Evolutionary conservation across 2,329 filamentous ascomycete species (phyloP).

Genomic region (Beauveria rudraprayagi): DNA sequence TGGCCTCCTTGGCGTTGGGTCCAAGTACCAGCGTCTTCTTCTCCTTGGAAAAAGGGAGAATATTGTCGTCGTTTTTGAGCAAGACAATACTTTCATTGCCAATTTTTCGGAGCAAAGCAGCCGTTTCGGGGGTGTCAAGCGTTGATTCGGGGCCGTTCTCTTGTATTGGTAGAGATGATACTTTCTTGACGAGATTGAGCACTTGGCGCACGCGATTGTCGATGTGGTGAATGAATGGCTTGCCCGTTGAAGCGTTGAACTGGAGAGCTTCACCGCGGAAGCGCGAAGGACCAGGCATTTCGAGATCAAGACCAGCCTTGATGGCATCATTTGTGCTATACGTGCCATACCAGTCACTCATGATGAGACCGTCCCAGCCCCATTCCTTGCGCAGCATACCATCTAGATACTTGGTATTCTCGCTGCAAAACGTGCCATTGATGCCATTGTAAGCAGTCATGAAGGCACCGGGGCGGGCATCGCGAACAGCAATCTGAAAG

Average conservation of each 20-base stretch:
- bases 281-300: constrained; percentile 50
- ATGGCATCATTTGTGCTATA: constrained; percentile 45
- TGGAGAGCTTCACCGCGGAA: constrained; percentile 43
- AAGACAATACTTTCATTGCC: constrained; percentile 65
- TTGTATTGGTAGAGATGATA: constrained; percentile 43
- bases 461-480: constrained; percentile 42
- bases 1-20: constrained; percentile 48
- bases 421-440: constrained; percentile 48
- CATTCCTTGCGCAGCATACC: constrained; percentile 47
- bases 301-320: constrained; percentile 47
- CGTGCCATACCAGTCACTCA: constrained; percentile 53
- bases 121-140: constrained; percentile 52
- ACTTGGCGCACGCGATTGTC: constrained; percentile 51
- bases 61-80: constrained; percentile 59
- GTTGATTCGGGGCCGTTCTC: constrained; percentile 46
- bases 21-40: constrained; percentile 53
- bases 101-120: constrained; percentile 54
- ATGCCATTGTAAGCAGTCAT: constrained; percentile 55
- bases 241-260: constrained; percentile 46
- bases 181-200: constrained; percentile 51
- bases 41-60: constrained; percentile 56
- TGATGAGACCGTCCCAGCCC: constrained; percentile 48
- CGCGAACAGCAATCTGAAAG: constrained; percentile 48
- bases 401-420: constrained; percentile 43
- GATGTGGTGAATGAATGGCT: constrained; percentile 45